Evolutionary conservation across 192 early-diverging fungal genomes (phyloP), one percentile per base, ranked within the genome.

Genomic region (Backusella macrospora): DNA sequence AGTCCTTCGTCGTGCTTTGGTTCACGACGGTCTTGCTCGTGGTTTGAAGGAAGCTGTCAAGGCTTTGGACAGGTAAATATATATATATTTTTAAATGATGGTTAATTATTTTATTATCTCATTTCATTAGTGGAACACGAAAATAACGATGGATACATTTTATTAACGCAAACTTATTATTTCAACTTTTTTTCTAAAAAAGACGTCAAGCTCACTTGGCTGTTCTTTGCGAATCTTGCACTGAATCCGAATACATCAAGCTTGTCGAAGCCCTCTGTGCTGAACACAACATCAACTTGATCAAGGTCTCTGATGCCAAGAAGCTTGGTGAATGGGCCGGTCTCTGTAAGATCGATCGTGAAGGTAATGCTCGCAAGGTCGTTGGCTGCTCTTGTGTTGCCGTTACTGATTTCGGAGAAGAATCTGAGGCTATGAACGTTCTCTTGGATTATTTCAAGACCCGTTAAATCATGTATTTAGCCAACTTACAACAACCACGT

Each of bases 271-370:
- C 97, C 74, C 92, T 99, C 73, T 99, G 97, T 89, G 92, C 91
- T 73, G 95, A 98, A 90, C 96, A 98, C 95, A 91, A 92, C 88
- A 97, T 99, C 88, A 93, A 92, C 87, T 88, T 99, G 81, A 96
- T 99, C 90, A 96, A 97, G 93, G 92, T 99, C 67, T 86, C 91
- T 45, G 96, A 98, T 84, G 88, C 94, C 81, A 98, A 98, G 95
- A 95, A 96, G 92, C 91, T 99, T 80, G 98, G 98, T 81, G 94
- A 98, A 88, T 98, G 96, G 98, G 94, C 92, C 76, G 98, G 98
- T 87, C 93, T 98, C 78, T 99, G 96, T 94, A 98, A 99, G 93
- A 94, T 99, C 80, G 98, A 99, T 86, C 92, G 94, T 80, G 95
- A 97, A 83, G 98, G 98, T 80, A 96, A 95, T 85, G 91, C 98